phyloP scores from a whole-genome alignment of 2,329 filamentous ascomycete species.

The Rutstroemia sp. region DNA sequence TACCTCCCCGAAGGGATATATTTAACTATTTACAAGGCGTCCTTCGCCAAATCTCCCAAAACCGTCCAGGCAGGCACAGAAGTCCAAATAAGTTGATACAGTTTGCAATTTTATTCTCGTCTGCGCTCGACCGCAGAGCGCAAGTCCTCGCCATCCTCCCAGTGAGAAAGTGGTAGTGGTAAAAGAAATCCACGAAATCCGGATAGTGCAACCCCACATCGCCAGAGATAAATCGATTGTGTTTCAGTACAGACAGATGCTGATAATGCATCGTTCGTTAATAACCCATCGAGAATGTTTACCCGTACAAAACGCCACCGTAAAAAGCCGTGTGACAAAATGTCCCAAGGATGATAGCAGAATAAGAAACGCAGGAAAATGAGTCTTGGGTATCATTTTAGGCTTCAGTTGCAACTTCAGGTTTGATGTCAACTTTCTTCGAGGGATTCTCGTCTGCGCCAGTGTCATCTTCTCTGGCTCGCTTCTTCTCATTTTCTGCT shows the following conservation, averaged over 20 bases:
- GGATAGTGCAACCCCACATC: neutral
- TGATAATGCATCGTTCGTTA: neutral
- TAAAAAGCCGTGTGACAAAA: neutral
- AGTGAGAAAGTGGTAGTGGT: no score
- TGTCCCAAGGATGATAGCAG: neutral
- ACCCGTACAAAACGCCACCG: constrained; percentile 3
- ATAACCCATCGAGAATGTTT: neutral
- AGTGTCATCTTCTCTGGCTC: constrained; percentile 39
- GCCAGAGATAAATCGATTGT: neutral
- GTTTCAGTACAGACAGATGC: neutral
- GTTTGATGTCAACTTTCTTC: constrained; percentile 51
- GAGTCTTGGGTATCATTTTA: constrained; percentile 19
- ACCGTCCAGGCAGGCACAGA: no score
- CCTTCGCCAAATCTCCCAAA: no score
- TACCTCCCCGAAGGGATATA: no score
- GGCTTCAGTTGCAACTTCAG: constrained; percentile 18
- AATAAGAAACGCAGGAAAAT: constrained; percentile 5
- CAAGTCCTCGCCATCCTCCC: no score
- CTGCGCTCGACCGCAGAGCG: no score
- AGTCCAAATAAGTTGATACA: no score
- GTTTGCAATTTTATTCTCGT: no score
- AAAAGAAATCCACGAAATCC: neutral
- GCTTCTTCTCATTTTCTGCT: constrained; percentile 23
- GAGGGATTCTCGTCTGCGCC: constrained; percentile 40
- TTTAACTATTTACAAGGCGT: no score